These are phyloP conservation scores for Microcyclospora pomicola DNA, from an alignment of 2,329 filamentous ascomycete species.

Conservation along the genomic window DNA sequence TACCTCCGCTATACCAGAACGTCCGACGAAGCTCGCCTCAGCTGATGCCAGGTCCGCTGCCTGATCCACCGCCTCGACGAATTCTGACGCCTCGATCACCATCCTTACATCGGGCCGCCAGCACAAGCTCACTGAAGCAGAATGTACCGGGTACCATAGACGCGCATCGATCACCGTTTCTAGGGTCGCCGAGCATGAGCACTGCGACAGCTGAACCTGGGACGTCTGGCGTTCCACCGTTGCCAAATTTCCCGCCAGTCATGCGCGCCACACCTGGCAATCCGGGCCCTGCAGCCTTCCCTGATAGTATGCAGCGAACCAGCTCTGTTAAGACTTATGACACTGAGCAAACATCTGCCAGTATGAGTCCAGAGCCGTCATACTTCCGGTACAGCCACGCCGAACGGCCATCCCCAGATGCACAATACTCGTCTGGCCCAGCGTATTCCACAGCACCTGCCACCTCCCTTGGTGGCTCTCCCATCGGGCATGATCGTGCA, in stretches of 20 bases:
- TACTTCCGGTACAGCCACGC: conserved; percentile 32
- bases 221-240: conserved; percentile 29
- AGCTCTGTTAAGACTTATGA: conserved; percentile 13
- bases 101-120: conserved; percentile 35
- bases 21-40: conserved; percentile 4
- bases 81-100: conserved; percentile 48
- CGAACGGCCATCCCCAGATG: conserved; percentile 22
- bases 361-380: conserved; percentile 35
- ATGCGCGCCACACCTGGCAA: conserved; percentile 23
- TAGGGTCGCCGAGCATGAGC: conserved; percentile 27
- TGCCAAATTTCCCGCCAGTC: conserved; percentile 33
- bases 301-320: conserved; percentile 27
- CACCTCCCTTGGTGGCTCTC: background rate
- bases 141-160: conserved; percentile 32
- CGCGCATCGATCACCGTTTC: conserved; percentile 36
- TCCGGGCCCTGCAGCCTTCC: conserved; percentile 22
- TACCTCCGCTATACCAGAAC: conserved; percentile 17
- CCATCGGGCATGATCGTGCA: conserved; percentile 4
- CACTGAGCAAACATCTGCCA: conserved; percentile 16
- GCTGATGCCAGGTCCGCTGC: conserved; percentile 1
- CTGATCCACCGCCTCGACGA: conserved; percentile 23
- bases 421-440: conserved; percentile 8
- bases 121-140: conserved; percentile 31
- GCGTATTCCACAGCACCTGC: background rate
- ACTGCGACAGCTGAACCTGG: conserved; percentile 28